Percentiles rank a stretch among this genome's conserved stretches.
Evolutionary conservation across 2,329 filamentous ascomycete species (phyloP).

Genomic region (Didymellaceae sp.): DNA sequence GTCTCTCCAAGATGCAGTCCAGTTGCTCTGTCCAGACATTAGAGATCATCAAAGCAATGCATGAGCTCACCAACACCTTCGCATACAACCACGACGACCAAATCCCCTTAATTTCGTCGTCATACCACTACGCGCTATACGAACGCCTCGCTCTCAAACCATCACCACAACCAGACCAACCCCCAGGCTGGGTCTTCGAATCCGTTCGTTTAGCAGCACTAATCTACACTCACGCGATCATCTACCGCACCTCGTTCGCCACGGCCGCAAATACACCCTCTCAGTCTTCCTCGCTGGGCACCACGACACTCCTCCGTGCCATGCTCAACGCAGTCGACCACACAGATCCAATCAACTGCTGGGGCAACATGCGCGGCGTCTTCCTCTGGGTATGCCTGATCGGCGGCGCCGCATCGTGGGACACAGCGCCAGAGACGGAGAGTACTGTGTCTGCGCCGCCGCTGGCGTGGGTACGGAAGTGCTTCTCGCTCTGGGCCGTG

Average conservation of each 20-base stretch:
- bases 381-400: conserved; percentile 43
- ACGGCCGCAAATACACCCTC: conserved; percentile 24
- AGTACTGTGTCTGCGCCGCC: not conserved
- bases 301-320: conserved; percentile 22
- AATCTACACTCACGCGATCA: conserved; percentile 42
- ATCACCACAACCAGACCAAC: conserved; percentile 17
- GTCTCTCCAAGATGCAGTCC: conserved; percentile 23
- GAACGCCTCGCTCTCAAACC: conserved; percentile 25
- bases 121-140: conserved; percentile 24
- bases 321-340: conserved; percentile 32
- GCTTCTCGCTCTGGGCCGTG: conserved; percentile 38
- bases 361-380: conserved; percentile 37
- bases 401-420: conserved; percentile 38
- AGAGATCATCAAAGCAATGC: conserved; percentile 37
- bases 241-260: conserved; percentile 33
- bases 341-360: conserved; percentile 32
- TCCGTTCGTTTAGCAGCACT: conserved; percentile 39
- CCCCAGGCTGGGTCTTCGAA: conserved; percentile 43
- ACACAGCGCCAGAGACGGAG: not conserved
- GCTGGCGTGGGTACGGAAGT: conserved; percentile 37
- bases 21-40: conserved; percentile 30
- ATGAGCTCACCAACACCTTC: conserved; percentile 31
- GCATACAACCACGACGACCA: not conserved
- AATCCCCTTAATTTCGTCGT: not conserved
- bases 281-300: not conserved